These are phyloP conservation scores for Glebionis coronaria DNA, from an alignment of 129 eudicot species.

Conservation along the genomic window DNA sequence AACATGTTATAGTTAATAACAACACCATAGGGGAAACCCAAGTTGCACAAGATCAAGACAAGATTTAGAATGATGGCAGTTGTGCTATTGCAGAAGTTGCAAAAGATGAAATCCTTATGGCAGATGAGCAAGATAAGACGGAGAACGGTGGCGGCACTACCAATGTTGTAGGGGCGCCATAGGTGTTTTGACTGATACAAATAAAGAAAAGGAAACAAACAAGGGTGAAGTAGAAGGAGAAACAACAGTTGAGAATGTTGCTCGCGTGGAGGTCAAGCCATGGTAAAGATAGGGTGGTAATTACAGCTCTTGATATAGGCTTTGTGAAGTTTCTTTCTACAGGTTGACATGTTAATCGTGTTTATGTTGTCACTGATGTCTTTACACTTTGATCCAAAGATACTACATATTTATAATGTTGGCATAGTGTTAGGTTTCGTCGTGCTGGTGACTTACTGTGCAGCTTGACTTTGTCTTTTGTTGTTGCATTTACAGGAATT, in stretches of 20 bases:
- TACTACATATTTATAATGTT: constrained; percentile 38
- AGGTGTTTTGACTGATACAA: constrained; percentile 16
- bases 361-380: constrained; percentile 25
- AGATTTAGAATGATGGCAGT: constrained; percentile 17
- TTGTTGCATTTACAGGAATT: constrained; percentile 38
- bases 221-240: constrained; percentile 21
- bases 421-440: constrained; percentile 41
- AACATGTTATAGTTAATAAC: constrained; percentile 1
- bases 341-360: constrained; percentile 31
- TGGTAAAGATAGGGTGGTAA: constrained; percentile 16
- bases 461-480: constrained; percentile 26
- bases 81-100: constrained; percentile 13
- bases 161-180: constrained; percentile 25
- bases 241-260: constrained; percentile 43
- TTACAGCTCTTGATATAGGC: too few relatives aligned
- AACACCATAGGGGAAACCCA: constrained; percentile 11
- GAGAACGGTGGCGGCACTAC: constrained; percentile 19
- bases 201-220: constrained; percentile 23
- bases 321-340: not conserved
- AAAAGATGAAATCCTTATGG: constrained; percentile 17
- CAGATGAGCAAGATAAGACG: constrained; percentile 13
- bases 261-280: constrained; percentile 29
- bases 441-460: constrained; percentile 21
- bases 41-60: constrained; percentile 25
- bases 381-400: constrained; percentile 36